These are phyloP conservation scores for Penicillium cosmopolitanum DNA, from an alignment of 495 filamentous ascomycete genomes.

Conservation along the genomic window DNA sequence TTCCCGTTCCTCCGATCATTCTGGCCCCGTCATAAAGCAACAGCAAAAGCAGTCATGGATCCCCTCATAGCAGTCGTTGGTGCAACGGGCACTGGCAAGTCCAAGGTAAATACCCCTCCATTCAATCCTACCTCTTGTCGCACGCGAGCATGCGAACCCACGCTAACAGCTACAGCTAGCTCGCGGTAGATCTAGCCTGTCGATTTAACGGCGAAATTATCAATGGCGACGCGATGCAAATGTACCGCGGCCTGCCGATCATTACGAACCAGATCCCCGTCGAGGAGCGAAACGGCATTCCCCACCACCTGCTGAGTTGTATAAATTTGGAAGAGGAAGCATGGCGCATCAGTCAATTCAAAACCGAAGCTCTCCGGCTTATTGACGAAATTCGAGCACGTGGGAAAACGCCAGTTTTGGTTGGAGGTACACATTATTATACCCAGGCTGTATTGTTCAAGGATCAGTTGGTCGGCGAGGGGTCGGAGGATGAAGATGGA, in stretches of 20 bases:
- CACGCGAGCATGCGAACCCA: background rate
- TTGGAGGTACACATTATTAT: slow-evolving; percentile 96
- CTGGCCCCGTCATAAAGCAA: slow-evolving; percentile 17
- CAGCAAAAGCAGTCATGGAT: slow-evolving; percentile 34
- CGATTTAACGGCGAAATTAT: slow-evolving; percentile 92
- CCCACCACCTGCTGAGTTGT: slow-evolving; percentile 85
- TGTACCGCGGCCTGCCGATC: slow-evolving; percentile 90
- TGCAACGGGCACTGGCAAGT: slow-evolving; percentile 96
- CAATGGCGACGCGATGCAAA: slow-evolving; percentile 99
- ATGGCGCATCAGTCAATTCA: slow-evolving; percentile 81
- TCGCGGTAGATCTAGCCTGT: slow-evolving; percentile 86
- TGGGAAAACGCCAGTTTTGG: slow-evolving; percentile 83
- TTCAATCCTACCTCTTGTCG: background rate
- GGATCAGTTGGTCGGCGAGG: slow-evolving; percentile 58
- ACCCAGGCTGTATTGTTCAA: slow-evolving; percentile 84
- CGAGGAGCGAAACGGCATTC: slow-evolving; percentile 77
- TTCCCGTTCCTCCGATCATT: slow-evolving; percentile 30
- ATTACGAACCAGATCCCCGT: slow-evolving; percentile 90
- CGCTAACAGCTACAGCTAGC: slow-evolving; percentile 59
- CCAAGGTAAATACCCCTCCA: slow-evolving; percentile 65
- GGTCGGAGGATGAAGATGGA: slow-evolving; percentile 26
- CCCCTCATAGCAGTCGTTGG: slow-evolving; percentile 86
- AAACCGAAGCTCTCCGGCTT: slow-evolving; percentile 63
- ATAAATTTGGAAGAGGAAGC: slow-evolving; percentile 72
- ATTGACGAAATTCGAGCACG: slow-evolving; percentile 78